A percentile compares a stretch with the other conserved stretches of the same genome.
phyloP scores from a whole-genome alignment of 2,329 filamentous ascomycete genomes.

The Trichophyton rubrum region DNA sequence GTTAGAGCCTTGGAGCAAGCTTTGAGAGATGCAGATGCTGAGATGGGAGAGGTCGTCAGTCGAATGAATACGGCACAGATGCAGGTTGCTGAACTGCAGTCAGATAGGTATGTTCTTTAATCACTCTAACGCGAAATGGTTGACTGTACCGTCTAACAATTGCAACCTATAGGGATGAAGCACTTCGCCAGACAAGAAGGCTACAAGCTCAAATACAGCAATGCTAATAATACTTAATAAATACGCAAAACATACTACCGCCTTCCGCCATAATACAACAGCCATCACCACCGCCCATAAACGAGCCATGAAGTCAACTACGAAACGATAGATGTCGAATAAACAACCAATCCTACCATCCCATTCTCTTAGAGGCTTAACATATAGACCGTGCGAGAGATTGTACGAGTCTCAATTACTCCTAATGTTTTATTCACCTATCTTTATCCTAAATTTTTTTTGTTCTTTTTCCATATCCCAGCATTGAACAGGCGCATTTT shows the following conservation, averaged over 20 bases:
- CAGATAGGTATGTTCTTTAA: slow-evolving; percentile 25
- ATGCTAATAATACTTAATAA: slow-evolving; percentile 45
- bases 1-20: slow-evolving; percentile 78
- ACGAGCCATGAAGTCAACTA: neutral
- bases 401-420: neutral
- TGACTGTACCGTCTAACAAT: slow-evolving; percentile 12
- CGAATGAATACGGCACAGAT: slow-evolving; percentile 75
- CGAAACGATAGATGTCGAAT: neutral
- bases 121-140: no score
- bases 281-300: neutral
- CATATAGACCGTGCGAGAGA: neutral
- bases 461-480: neutral
- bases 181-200: slow-evolving; percentile 56
- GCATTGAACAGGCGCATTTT: neutral
- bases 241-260: neutral
- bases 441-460: neutral
- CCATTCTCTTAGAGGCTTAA: neutral
- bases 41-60: slow-evolving; percentile 74
- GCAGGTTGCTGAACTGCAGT: slow-evolving; percentile 65
- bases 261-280: neutral
- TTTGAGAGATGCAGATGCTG: slow-evolving; percentile 58
- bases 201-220: slow-evolving; percentile 55
- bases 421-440: neutral
- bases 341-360: neutral
- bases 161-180: slow-evolving; percentile 47